phyloP scores from a whole-genome alignment of 345 rosid genomes.

The Eucalyptus tenuipes region DNA sequence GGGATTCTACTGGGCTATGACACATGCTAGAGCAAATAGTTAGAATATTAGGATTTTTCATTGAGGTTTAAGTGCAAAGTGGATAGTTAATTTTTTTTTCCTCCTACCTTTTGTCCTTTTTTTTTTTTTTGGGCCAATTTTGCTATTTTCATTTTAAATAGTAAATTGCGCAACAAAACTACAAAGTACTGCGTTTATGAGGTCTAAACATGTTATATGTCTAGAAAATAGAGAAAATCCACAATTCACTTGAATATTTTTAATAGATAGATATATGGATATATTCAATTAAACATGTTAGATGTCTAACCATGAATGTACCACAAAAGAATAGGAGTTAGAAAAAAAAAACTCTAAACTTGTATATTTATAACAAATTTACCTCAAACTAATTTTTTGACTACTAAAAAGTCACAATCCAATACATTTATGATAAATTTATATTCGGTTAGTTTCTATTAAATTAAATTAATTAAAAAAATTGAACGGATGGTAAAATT shows the following conservation, averaged over 20 bases:
- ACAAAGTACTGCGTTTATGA: not conserved
- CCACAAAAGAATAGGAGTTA: too few species aligned
- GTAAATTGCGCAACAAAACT: not conserved
- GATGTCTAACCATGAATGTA: too few species aligned
- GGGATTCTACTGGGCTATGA: not conserved
- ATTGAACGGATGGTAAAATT: rapidly evolving
- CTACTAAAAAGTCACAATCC: too few species aligned
- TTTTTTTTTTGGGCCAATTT: not conserved
- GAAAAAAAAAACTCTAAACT: not conserved
- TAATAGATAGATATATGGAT: not conserved
- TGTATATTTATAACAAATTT: too few species aligned
- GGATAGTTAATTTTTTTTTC: too few species aligned
- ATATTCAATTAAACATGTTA: not conserved
- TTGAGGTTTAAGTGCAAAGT: too few species aligned
- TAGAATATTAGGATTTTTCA: not conserved
- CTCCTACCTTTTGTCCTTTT: too few species aligned
- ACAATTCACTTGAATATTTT: too few species aligned
- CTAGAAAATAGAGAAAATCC: not conserved
- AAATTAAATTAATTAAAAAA: too few species aligned
- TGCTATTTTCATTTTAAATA: not conserved
- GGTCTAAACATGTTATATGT: too few species aligned
- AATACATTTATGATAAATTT: too few species aligned
- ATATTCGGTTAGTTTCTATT: rapidly evolving
- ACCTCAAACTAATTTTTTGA: too few species aligned
- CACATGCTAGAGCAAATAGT: not conserved